A percentile compares a stretch with the other conserved stretches of the same genome.
Conservation (phyloP, 2,329 filamentous ascomycete genomes). For the Tympanopsis confertula region DNA sequence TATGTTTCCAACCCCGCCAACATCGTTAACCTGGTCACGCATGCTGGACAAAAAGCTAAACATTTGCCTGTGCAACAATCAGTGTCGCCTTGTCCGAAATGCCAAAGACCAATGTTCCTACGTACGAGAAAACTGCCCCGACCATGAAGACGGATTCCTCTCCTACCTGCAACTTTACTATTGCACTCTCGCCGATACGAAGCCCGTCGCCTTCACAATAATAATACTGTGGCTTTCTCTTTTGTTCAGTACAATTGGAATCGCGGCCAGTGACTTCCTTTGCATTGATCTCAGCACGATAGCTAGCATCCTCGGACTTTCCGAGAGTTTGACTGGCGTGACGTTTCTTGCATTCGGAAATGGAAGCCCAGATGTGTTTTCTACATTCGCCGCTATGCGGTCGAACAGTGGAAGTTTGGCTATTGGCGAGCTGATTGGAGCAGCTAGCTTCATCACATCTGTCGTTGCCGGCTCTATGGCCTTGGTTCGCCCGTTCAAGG, state of each 20-base stretch:
- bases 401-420: slow-evolving; percentile 96
- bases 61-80: no score
- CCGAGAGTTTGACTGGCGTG: slow-evolving; percentile 89
- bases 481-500: slow-evolving; percentile 84
- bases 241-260: slow-evolving; percentile 92
- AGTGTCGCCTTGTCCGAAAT: slow-evolving; percentile 72
- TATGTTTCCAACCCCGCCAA: no score
- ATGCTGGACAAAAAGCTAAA: no score
- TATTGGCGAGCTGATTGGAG: slow-evolving; percentile 86
- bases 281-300: slow-evolving; percentile 94
- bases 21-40: no score
- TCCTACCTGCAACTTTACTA: slow-evolving; percentile 88
- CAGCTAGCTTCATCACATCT: slow-evolving; percentile 88
- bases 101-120: slow-evolving; percentile 77
- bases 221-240: slow-evolving; percentile 75
- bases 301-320: slow-evolving; percentile 76
- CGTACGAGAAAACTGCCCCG: slow-evolving; percentile 67
- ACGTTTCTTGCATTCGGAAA: slow-evolving; percentile 96
- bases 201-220: slow-evolving; percentile 68
- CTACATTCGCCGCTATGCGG: slow-evolving; percentile 94
- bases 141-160: slow-evolving; percentile 81
- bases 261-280: slow-evolving; percentile 96
- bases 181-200: slow-evolving; percentile 57
- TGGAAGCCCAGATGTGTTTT: slow-evolving; percentile 95
- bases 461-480: slow-evolving; percentile 97